Base-by-base conservation (phyloP, 495 filamentous ascomycete genomes). In the Alectoria sarmentosa region DNA sequence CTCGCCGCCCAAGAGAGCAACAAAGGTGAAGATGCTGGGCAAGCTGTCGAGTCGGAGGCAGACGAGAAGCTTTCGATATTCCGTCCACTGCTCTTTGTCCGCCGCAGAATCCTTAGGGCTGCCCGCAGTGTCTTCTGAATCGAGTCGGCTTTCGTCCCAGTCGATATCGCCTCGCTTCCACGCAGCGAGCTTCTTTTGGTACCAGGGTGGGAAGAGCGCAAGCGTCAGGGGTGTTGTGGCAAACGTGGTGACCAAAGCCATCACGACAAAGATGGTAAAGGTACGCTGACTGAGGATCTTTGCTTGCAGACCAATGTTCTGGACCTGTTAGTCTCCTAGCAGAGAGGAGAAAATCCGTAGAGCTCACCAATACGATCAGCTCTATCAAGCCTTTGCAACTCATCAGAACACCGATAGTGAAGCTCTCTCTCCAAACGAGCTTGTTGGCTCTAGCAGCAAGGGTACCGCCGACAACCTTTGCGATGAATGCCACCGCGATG, bases 201-300 rank as follows among this genome's bases (percentile, higher is more conserved):
- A 97, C 87, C 84, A 92, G 1, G 82, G 84, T 11, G 94, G 94
- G 67, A 97, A 98, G 19, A 98, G 76, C 42, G 74, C 75, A 9
- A 83, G 81, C 30, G 89, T 91, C 23, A 97, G 72, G 0, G 94
- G 94, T 0, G 93, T 96, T 0, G 94, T 97, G 4, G 87, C 79
- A 62, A 98, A 92, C 0, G 94, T 98, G 3, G 92, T 96, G 46
- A 96, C 83, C 13, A 98, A 78, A 39, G 94, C 93, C 86, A 98
- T 97, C 66, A 97, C 90, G n/a, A 98, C 94, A 62, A 98, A 98
- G 64, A 98, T 96, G 39, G 92, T 98, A 73, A 98, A 98, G 1
- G 94, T 96, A 36, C 86, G 83, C 32, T 83, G 81, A 58, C 89
- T 93, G 37, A 98, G 76, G 66, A 98, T 97, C 59, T 87, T 86